Base-by-base conservation (phyloP, 805 yeast genomes). In the Yarrowia sp. region DNA sequence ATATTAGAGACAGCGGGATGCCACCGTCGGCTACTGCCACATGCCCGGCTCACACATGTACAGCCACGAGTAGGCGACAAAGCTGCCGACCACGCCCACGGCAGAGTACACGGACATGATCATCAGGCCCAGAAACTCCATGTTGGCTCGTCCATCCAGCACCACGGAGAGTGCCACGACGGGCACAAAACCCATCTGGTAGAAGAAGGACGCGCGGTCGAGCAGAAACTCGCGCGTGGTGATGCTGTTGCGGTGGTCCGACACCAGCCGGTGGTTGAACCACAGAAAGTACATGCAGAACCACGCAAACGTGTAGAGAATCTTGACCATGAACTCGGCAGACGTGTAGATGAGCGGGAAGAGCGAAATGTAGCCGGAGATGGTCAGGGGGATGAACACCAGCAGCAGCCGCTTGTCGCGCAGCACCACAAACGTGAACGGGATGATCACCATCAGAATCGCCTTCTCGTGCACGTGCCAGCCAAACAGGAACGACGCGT, bases 391-490 rank as follows among this genome's bases (percentile, higher is more conserved):
- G 69, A 85, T 81, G 72, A 86, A 94, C 0, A 93, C 81, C 6
- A 84, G 81, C 42, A 92, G 73, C 32, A 92, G 75, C 61, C 96
- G 80, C 63, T 86, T 80, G 69, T 90, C 97, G 36, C 81, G 78
- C 13, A 85, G 78, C 3, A 86, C 87, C 25, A 92, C 73, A 71
- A 94, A 86, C 6, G 94, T 81, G 72, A 90, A 85, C 0, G 99
- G 99, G 66, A 94, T 82, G 8, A 94, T 87, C 2, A 93, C 86
- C 19, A 92, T 73, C 79, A 94, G 80, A n/a, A 94, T 84, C 0
- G 98, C 98, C 79, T 94, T 94, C 74, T 94, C 99, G 75, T 94
- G 99, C 22, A 94, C 99, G 70, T 94, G 98, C 97, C 98, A 94
- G 5, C 99, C 99, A 74, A 94, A 94, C 53, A 94, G 75, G 70